phyloP scores from a whole-genome alignment of 31 red algal species.

The Asparagopsis taxiformis region DNA sequence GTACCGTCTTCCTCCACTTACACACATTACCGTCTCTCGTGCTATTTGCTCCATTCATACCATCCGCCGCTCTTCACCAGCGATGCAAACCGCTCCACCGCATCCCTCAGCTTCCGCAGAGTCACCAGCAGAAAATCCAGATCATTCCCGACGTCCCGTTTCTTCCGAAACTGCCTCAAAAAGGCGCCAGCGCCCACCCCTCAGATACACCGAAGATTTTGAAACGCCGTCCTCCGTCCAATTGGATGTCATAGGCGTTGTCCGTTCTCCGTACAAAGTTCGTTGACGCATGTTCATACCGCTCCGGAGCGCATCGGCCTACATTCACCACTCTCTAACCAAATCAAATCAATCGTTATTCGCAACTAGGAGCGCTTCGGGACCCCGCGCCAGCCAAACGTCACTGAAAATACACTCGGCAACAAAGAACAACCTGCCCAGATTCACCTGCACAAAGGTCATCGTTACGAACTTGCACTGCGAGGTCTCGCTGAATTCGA shows the following conservation, averaged over 20 bases:
- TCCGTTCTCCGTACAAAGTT: conserved; percentile 82
- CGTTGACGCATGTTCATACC: neutral
- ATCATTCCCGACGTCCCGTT: too few relatives aligned
- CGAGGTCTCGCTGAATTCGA: conserved; percentile 67
- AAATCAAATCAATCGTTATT: neutral
- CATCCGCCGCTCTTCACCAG: too few relatives aligned
- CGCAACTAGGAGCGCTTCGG: conserved; percentile 63
- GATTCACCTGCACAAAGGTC: conserved; percentile 40
- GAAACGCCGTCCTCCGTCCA: conserved; percentile 30
- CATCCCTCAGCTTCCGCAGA: too few relatives aligned
- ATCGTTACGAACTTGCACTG: conserved; percentile 33
- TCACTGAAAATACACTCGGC: conserved; percentile 56
- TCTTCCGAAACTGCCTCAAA: conserved; percentile 12
- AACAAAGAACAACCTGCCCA: conserved; percentile 49
- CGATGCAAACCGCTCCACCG: too few relatives aligned
- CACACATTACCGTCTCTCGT: too few relatives aligned
- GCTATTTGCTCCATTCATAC: too few relatives aligned
- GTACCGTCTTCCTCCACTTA: too few relatives aligned
- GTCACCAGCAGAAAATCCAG: too few relatives aligned
- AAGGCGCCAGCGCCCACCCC: conserved; percentile 46
- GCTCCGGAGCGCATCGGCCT: neutral
- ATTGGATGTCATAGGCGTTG: conserved; percentile 52
- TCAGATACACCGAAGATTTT: conserved; percentile 53
- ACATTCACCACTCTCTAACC: neutral
- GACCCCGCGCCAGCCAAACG: conserved; percentile 68